Conservation (phyloP, 768 basidiomycete species). For the Pholiota conissans region DNA sequence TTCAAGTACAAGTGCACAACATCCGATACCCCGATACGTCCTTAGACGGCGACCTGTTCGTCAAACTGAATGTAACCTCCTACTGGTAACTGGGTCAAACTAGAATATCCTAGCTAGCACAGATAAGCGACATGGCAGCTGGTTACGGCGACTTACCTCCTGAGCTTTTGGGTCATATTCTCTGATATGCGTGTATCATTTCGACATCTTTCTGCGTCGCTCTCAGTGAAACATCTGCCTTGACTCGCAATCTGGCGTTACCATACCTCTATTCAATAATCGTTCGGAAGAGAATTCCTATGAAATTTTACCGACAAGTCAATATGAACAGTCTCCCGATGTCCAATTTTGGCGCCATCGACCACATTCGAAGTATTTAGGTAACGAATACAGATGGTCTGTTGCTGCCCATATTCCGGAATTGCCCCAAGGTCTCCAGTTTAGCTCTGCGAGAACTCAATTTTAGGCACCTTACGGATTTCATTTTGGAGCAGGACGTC, state of each 20-base stretch:
- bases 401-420: conserved; percentile 17
- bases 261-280: conserved; percentile 24
- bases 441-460: conserved; percentile 21
- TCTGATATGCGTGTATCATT: conserved; percentile 16
- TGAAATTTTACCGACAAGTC: too few species aligned
- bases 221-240: conserved; percentile 20
- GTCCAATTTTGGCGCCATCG: too few species aligned
- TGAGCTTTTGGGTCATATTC: conserved; percentile 22
- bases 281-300: conserved; percentile 17
- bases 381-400: too few species aligned
- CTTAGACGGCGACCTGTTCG: too few species aligned
- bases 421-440: conserved; percentile 16
- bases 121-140: neutral
- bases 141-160: conserved; percentile 12
- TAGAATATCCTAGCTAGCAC: too few species aligned
- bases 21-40: too few species aligned
- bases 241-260: conserved; percentile 23
- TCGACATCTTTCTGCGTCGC: conserved; percentile 18
- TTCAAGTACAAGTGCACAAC: too few species aligned
- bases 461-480: conserved; percentile 17
- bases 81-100: too few species aligned
- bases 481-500: neutral
- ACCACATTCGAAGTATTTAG: too few species aligned
- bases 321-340: too few species aligned
- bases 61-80: too few species aligned